Percentiles rank a stretch among this genome's conserved stretches.
These are phyloP conservation scores for Phyllostachys edulis DNA, from an alignment of 176 grass and related monocot genomes.

Conservation along the genomic window DNA sequence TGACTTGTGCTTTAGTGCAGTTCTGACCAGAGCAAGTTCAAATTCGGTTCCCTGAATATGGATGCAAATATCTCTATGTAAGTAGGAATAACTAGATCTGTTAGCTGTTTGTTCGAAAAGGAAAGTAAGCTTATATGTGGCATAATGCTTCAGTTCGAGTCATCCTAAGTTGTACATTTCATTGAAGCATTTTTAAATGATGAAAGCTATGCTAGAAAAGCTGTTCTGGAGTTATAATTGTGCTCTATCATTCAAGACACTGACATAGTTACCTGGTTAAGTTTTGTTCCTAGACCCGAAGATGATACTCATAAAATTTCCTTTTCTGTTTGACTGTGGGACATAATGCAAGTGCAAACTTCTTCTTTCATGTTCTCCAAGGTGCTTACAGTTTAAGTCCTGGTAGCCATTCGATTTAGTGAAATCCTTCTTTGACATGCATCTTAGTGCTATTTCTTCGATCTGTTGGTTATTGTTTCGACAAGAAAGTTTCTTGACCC, in stretches of 20 bases:
- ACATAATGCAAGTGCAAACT: neutral
- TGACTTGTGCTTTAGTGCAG: neutral
- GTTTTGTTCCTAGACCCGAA: neutral
- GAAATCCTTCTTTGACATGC: neutral
- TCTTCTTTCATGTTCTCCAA: slow-evolving; percentile 1
- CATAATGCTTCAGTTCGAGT: slow-evolving; percentile 1
- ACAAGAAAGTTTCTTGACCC: neutral
- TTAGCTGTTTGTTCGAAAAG: slow-evolving; percentile 15
- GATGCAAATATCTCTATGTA: neutral
- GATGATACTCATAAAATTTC: neutral
- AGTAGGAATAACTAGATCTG: neutral
- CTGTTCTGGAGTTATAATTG: neutral
- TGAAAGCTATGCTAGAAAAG: neutral
- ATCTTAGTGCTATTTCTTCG: neutral
- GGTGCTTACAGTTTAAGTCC: neutral
- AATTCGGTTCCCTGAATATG: neutral
- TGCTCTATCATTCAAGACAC: neutral
- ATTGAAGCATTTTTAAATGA: neutral
- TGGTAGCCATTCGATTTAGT: neutral
- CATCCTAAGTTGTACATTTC: neutral
- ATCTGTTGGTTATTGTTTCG: neutral
- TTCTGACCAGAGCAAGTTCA: neutral
- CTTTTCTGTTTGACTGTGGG: neutral
- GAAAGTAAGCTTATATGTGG: slow-evolving; percentile 5
- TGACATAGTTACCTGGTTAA: neutral